Base-by-base conservation (phyloP, 2,329 filamentous ascomycete species). In the Aureobasidium lini region DNA sequence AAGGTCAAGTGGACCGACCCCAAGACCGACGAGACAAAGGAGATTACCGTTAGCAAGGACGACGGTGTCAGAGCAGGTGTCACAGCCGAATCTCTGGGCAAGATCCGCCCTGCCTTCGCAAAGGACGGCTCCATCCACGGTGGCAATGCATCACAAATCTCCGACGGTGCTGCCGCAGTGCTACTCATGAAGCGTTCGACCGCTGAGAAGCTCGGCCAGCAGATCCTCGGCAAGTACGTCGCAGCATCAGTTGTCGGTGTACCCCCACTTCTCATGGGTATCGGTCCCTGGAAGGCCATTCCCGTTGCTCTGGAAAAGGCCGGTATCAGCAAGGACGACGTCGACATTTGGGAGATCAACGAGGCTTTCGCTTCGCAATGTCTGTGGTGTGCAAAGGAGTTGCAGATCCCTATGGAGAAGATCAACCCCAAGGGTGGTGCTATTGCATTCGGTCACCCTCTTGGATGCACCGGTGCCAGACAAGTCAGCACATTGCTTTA, bases 311-410 rank as follows among this genome's bases (percentile, higher is more conserved):
- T 96, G 60, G 83, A 89, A 72, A 92, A 94, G 73, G 89, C 92
- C 0, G 91, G 92, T 62, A 85, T 99, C 67, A 81, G 79, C 71
- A 90, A 87, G 75, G 87, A 95, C 60, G 93, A 97, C 66, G 90
- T 99, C 32, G 94, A 97, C 72, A 93, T 97, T 70, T 97, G 84
- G 70, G 94, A 99, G 83, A 96, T 99, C 82, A 99, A 99, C 80
- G 94, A 99, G 83, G 94, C 94, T 1, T 99, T 99, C 74, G 94
- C 94, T 34, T 89, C 85, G 64, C 93, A 97, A 81, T 96, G 90
- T 75, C 75, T 97, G 65, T 97, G 89, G 88, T 96, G 91, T 75
- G 84, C 89, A 64, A 89, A 94, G 69, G 86, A 96, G 79, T 83
- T 99, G 23, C 87, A 87, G 46, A 77, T 99, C 31, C 88, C 90